Conservation (phyloP, 371 early-diverging fungal genomes). For the Apophysomyces trapeziformis region DNA sequence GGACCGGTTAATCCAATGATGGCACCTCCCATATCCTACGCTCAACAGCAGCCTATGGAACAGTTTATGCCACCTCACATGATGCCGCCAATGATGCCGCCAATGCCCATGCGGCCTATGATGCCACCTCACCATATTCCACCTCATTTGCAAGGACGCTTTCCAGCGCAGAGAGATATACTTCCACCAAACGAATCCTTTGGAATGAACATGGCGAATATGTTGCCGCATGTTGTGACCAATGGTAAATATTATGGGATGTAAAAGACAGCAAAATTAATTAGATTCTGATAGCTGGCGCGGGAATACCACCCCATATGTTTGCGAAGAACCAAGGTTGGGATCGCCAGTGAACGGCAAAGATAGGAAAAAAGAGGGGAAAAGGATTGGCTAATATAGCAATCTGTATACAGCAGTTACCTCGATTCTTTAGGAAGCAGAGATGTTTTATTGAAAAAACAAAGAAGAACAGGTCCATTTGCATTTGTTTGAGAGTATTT, state of each 20-base stretch:
- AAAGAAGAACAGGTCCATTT: too few species aligned
- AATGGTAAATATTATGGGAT: slow-evolving; percentile 30
- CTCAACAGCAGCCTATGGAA: slow-evolving; percentile 25
- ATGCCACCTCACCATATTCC: slow-evolving; percentile 40
- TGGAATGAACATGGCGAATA: slow-evolving; percentile 13
- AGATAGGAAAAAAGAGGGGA: not conserved
- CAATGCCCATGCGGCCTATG: slow-evolving; percentile 30
- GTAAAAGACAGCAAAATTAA: not conserved
- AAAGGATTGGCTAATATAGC: not conserved
- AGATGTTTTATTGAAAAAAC: too few species aligned
- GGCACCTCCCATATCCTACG: slow-evolving; percentile 19
- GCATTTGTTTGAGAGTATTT: too few species aligned
- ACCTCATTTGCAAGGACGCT: slow-evolving; percentile 29
- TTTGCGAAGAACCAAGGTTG: slow-evolving; percentile 45
- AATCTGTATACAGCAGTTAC: too few species aligned
- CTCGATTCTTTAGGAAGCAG: too few species aligned
- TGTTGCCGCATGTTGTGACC: slow-evolving; percentile 39
- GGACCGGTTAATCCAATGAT: slow-evolving; percentile 22
- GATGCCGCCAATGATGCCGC: slow-evolving; percentile 41
- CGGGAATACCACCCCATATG: slow-evolving; percentile 35
- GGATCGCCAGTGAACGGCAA: slow-evolving; percentile 33
- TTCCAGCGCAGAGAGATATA: slow-evolving; percentile 28
- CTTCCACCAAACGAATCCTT: slow-evolving; percentile 24
- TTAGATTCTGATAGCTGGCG: slow-evolving; percentile 8
- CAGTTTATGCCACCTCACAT: slow-evolving; percentile 37